Base-by-base conservation (phyloP, 768 basidiomycete species). In the Russula compacta region DNA sequence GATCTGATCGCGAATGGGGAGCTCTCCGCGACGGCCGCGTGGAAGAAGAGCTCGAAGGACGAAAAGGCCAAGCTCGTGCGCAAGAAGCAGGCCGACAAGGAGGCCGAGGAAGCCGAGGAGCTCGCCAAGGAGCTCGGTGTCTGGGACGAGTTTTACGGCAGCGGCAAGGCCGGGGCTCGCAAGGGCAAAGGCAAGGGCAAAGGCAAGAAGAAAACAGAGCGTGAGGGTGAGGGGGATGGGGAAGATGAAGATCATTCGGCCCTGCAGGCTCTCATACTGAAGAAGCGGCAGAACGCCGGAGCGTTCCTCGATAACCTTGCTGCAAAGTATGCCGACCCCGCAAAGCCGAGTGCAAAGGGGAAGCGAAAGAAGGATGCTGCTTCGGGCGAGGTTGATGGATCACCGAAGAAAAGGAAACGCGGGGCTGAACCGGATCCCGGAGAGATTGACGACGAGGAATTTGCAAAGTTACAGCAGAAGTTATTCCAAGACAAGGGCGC, bases 101-200 rank as follows among this genome's bases (percentile, higher is more conserved):
- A 95, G 71, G 91, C 90, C 2, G 75, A 76, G 58, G 92, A 95
- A 67, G 94, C 94, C 4, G 94, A 92, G 72, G 77, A 81, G 19
- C 74, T 86, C 44, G 94, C 94, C 6, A 90, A 84, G 66, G 90
- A 92, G 64, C 73, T 98, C 15, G 94, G 93, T 2, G 89, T 97
- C 10, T 95, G 92, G 92, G 93, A 97, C 58, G 91, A 93, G 67
- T 93, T 93, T 67, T 92, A 89, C 69, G 90, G 88, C 5, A 83
- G 78, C 64, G 90, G 88, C 4, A 89, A 86, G 73, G 71, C 78
- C 1, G 81, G 83, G 7, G 75, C 82, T 39, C 78, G 83, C 64
- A 83, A 82, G 72, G 73, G 73, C 14, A 82, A 82, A 47, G 76
- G 74, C 11, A 84, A 83, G 21, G 55, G 55, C 19, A 55, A 55